These are phyloP conservation scores for Sugiyamaella pinicola DNA, from an alignment of 1,139 yeast species.

Conservation along the genomic window DNA sequence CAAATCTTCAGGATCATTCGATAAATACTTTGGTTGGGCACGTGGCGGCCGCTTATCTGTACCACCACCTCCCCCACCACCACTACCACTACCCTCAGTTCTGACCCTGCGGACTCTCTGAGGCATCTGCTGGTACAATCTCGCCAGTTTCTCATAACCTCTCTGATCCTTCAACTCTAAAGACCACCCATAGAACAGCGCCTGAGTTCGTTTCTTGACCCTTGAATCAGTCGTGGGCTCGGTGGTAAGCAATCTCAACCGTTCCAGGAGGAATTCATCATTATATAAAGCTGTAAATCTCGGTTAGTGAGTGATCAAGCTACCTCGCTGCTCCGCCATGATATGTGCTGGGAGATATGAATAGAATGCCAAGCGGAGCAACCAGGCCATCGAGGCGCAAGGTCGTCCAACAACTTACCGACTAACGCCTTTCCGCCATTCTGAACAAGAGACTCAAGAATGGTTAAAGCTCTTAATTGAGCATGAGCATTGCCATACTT, in stretches of 20 bases:
- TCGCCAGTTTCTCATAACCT: slow-evolving; percentile 55
- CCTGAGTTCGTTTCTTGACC: slow-evolving; percentile 51
- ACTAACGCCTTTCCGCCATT: slow-evolving; percentile 62
- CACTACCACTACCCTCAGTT: slow-evolving; percentile 43
- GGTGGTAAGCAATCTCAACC: slow-evolving; percentile 57
- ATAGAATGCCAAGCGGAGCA: no score
- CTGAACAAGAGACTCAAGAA: slow-evolving; percentile 73
- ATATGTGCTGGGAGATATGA: no score
- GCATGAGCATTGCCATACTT: slow-evolving; percentile 74
- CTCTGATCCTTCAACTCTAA: slow-evolving; percentile 54
- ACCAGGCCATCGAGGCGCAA: no score
- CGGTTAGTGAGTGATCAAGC: no score
- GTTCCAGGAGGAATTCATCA: slow-evolving; percentile 70
- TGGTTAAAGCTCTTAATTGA: slow-evolving; percentile 65
- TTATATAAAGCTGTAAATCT: slow-evolving; percentile 61
- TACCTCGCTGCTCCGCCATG: no score
- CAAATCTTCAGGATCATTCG: slow-evolving; percentile 28
- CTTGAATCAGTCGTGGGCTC: slow-evolving; percentile 49
- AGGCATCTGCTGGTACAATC: slow-evolving; percentile 50
- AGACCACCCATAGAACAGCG: slow-evolving; percentile 66
- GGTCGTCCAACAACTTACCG: no score
- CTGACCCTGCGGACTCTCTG: slow-evolving; percentile 42
- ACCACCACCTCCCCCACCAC: neutral
- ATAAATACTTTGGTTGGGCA: slow-evolving; percentile 31
- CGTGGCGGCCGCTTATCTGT: slow-evolving; percentile 34